Conservation (phyloP, 1,139 yeast genomes). For the Zygosaccharomyces sapae region DNA sequence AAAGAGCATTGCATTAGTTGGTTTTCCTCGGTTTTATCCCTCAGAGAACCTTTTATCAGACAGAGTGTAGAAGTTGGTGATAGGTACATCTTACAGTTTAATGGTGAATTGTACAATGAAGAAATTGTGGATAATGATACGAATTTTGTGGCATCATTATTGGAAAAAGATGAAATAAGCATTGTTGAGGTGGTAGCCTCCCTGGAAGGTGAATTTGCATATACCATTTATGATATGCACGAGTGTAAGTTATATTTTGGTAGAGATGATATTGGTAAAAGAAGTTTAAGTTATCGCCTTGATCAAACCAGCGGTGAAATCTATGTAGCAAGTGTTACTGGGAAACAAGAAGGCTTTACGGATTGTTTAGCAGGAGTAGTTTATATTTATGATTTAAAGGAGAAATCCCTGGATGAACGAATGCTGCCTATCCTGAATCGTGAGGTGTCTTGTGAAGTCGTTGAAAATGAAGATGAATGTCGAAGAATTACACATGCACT, state of each 20-base stretch:
- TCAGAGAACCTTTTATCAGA: slow-evolving; percentile 68
- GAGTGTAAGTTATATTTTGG: slow-evolving; percentile 60
- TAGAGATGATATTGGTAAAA: slow-evolving; percentile 75
- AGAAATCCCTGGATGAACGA: slow-evolving; percentile 17
- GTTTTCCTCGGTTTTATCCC: slow-evolving; percentile 66
- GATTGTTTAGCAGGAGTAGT: slow-evolving; percentile 55
- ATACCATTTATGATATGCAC: slow-evolving; percentile 44
- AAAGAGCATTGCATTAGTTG: slow-evolving; percentile 22
- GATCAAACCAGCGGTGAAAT: slow-evolving; percentile 37
- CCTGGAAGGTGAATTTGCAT: slow-evolving; percentile 82
- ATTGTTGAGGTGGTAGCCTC: slow-evolving; percentile 38
- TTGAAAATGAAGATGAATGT: slow-evolving; percentile 16
- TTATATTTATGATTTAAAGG: slow-evolving; percentile 41
- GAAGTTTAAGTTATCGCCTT: slow-evolving; percentile 57
- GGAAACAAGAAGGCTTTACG: slow-evolving; percentile 34
- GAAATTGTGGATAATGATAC: slow-evolving; percentile 55
- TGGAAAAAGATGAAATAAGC: slow-evolving; percentile 29
- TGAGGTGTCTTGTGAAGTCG: slow-evolving; percentile 21
- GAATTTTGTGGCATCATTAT: slow-evolving; percentile 37
- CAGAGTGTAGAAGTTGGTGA: slow-evolving; percentile 55
- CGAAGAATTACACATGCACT: slow-evolving; percentile 26
- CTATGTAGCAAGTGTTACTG: slow-evolving; percentile 42
- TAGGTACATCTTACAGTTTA: slow-evolving; percentile 58
- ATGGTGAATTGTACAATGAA: slow-evolving; percentile 78
- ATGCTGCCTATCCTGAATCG: slow-evolving; percentile 16